Evolutionary conservation across 495 filamentous ascomycete genomes (phyloP).

Genomic region (Neurospora sp.): DNA sequence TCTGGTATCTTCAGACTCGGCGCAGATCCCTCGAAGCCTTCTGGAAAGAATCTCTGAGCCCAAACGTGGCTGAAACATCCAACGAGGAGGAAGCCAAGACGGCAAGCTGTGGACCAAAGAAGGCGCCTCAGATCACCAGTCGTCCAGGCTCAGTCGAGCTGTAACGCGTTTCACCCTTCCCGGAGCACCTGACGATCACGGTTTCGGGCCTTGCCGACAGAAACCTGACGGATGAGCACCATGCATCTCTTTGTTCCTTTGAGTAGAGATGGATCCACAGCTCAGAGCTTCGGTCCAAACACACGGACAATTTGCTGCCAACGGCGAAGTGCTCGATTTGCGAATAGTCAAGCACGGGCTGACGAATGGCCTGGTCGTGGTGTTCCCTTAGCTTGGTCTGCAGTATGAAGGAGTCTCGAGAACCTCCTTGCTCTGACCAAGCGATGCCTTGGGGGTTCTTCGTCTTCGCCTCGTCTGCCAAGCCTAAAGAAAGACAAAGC

Average conservation of each 20-base stretch:
- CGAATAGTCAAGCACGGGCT: neutral
- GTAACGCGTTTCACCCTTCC: neutral
- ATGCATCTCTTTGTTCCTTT: neutral
- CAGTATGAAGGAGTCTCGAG: neutral
- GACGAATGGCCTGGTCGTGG: neutral
- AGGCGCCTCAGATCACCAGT: neutral
- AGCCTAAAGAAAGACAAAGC: neutral
- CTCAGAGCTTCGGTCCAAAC: neutral
- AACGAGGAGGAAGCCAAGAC: neutral
- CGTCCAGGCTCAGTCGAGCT: neutral
- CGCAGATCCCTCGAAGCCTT: neutral
- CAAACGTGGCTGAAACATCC: neutral
- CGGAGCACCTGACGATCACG: neutral
- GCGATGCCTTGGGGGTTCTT: neutral
- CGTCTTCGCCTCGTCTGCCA: neutral
- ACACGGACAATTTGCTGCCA: neutral
- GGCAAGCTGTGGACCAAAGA: neutral
- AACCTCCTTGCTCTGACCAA: neutral
- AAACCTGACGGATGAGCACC: neutral
- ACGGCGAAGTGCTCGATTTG: neutral
- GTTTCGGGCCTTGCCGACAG: neutral
- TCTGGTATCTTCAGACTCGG: neutral
- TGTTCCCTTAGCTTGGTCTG: neutral
- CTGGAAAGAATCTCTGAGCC: neutral
- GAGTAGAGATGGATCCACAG: too few species aligned